Percentiles rank a stretch among this genome's conserved stretches.
These are phyloP conservation scores for Salix exigua DNA, from an alignment of 345 rosid genomes.

Conservation along the genomic window DNA sequence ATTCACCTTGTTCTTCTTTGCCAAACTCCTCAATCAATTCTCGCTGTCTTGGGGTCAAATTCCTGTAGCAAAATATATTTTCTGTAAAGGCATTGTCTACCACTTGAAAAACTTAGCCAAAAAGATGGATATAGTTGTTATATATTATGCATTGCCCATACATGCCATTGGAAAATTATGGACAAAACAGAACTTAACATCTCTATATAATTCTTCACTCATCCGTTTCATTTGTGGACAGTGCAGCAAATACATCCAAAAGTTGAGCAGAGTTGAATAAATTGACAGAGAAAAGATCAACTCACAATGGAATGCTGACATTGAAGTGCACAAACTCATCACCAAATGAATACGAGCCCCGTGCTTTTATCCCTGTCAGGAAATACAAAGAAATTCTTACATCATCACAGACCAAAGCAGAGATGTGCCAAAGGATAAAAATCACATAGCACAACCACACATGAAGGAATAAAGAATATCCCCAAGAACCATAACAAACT, in stretches of 20 bases:
- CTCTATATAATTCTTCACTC: not conserved
- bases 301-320: constrained; percentile 86
- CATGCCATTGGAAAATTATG: not conserved
- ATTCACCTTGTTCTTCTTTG: constrained; percentile 86
- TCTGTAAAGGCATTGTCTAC: not conserved
- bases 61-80: constrained; percentile 39
- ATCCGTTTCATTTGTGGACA: not conserved
- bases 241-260: not conserved
- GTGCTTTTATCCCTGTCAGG: constrained; percentile 68
- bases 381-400: not conserved
- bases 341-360: constrained; percentile 66
- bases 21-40: constrained; percentile 87
- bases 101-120: not conserved
- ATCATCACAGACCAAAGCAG: not conserved
- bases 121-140: not conserved
- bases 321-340: constrained; percentile 94
- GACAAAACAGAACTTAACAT: not conserved
- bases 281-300: not conserved
- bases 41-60: constrained; percentile 71
- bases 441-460: not conserved
- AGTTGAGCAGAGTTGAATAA: not conserved
- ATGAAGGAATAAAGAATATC: not conserved
- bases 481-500: not conserved
- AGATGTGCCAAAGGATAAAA: not conserved
- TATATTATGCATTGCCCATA: not conserved